Evolutionary conservation across 768 basidiomycete genomes (phyloP).

Genomic region (Butyriboletus loyo): DNA sequence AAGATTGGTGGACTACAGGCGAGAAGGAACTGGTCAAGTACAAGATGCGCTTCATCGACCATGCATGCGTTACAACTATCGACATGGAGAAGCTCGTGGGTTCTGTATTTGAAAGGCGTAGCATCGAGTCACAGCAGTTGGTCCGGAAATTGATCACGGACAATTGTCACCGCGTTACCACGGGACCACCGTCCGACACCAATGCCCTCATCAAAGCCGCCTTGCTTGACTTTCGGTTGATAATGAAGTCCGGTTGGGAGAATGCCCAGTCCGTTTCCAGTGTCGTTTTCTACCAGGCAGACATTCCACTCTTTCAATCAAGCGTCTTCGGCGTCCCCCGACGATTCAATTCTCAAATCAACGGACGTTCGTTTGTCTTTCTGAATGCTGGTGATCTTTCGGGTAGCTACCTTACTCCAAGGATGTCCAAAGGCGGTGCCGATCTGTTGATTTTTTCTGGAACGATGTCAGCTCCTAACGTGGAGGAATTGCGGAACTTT

Average conservation of each 20-base stretch:
- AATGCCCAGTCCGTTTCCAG: slow-evolving; percentile 12
- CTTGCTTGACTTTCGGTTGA: slow-evolving; percentile 25
- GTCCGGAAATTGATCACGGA: slow-evolving; percentile 22
- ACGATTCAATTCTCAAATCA: slow-evolving; percentile 18
- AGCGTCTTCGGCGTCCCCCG: slow-evolving; percentile 18
- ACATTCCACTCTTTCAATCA: slow-evolving; percentile 9
- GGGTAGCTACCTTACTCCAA: slow-evolving; percentile 14
- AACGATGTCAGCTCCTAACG: slow-evolving; percentile 7
- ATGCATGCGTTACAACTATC: slow-evolving; percentile 43
- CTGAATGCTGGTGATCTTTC: slow-evolving; percentile 16
- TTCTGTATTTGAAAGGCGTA: slow-evolving; percentile 18
- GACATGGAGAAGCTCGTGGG: slow-evolving; percentile 10
- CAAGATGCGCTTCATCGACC: slow-evolving; percentile 36
- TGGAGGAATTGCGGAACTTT: slow-evolving; percentile 7
- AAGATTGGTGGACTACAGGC: slow-evolving; percentile 39
- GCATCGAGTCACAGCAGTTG: slow-evolving; percentile 18
- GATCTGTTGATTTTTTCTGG: slow-evolving; percentile 26
- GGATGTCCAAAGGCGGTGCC: slow-evolving; percentile 20
- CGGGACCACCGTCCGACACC: slow-evolving; percentile 17
- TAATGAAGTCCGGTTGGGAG: slow-evolving; percentile 27
- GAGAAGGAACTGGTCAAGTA: slow-evolving; percentile 28
- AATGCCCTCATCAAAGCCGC: slow-evolving; percentile 26
- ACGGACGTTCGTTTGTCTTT: slow-evolving; percentile 25
- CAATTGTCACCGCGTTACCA: slow-evolving; percentile 14
- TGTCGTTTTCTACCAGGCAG: slow-evolving; percentile 20